Base-by-base conservation (phyloP, 2,329 filamentous ascomycete species). In the Aureobasidium sp. region DNA sequence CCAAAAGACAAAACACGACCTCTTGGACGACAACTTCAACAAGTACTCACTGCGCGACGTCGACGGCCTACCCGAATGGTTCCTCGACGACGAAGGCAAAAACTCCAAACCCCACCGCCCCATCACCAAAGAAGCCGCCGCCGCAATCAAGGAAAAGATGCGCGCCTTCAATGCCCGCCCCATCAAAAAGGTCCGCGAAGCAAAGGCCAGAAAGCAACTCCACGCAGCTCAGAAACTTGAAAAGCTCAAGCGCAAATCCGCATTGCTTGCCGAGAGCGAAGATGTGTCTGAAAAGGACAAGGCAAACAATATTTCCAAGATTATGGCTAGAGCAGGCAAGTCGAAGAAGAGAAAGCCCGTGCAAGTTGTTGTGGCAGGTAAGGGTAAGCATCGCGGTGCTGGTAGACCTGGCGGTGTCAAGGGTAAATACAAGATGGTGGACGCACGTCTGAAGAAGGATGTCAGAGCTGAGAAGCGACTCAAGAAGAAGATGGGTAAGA, bases 181-280 rank as follows among this genome's bases (percentile, higher is more conserved):
- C 0, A 97, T 97, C 84, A 99, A 99, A 83, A 99, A 99, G 81
- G 94, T 99, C 35, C 88, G 90, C 68, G 94, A 99, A 77, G 94
- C 94, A 27, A 92, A 95, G 77, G 93, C 92, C 39, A 84, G 94
- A 63, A 99, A 99, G 86, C 97, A 97, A 79, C 88, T 96, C 76
- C 95, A 95, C 82, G 87, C 92, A 9, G 93, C 91, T 0, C 90
- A 95, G 76, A 83, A 85, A 62, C 77, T 99, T 33, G 94, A 99
- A 82, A 97, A 96, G 79, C 79, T 99, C 66, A 90, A 91, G 79
- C 96, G 95, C 85, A 99, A 99, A 83, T 90, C 86, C n/a, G 92
- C 95, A 42, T 77, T 96, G 69, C 77, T 99, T 56, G 88, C 87
- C 22, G 90, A 91, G 63, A 93, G 96, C 67, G 93, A 97, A 73